These are phyloP conservation scores for Sphaerulina populicola DNA, from an alignment of 2,329 filamentous ascomycete species.

Conservation along the genomic window DNA sequence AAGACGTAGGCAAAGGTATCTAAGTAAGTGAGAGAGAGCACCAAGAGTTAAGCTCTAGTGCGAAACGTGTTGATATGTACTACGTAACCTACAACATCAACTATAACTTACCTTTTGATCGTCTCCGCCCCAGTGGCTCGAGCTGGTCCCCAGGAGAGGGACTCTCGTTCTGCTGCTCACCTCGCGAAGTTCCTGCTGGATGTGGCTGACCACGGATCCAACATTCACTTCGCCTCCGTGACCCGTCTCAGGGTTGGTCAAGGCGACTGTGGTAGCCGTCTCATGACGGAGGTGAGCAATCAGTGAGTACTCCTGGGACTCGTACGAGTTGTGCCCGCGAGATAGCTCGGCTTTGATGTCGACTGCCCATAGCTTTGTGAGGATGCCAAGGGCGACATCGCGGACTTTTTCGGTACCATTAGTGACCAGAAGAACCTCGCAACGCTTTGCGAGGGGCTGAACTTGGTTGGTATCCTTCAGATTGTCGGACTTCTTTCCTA, in stretches of 20 bases:
- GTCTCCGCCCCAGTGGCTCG: too few species aligned
- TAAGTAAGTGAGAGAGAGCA: too few species aligned
- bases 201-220: constrained; percentile 65
- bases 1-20: too few species aligned
- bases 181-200: constrained; percentile 77
- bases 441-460: constrained; percentile 35
- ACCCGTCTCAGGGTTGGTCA: constrained; percentile 47
- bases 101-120: too few species aligned
- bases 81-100: too few species aligned
- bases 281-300: constrained; percentile 80
- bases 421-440: constrained; percentile 82
- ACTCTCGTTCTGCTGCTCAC: constrained; percentile 44
- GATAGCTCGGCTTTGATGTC: constrained; percentile 85
- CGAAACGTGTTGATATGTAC: too few species aligned
- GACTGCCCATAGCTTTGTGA: constrained; percentile 71
- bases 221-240: constrained; percentile 49
- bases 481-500: constrained; percentile 17
- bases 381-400: constrained; percentile 64
- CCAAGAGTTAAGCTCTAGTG: too few species aligned
- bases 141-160: too few species aligned
- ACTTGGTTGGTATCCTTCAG: constrained; percentile 14
- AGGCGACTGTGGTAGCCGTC: constrained; percentile 45
- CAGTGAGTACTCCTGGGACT: constrained; percentile 54
- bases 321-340: constrained; percentile 44
- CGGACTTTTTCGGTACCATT: constrained; percentile 63